Conservation (phyloP, 192 early-diverging fungal species). For the Backusella morwellensis region DNA sequence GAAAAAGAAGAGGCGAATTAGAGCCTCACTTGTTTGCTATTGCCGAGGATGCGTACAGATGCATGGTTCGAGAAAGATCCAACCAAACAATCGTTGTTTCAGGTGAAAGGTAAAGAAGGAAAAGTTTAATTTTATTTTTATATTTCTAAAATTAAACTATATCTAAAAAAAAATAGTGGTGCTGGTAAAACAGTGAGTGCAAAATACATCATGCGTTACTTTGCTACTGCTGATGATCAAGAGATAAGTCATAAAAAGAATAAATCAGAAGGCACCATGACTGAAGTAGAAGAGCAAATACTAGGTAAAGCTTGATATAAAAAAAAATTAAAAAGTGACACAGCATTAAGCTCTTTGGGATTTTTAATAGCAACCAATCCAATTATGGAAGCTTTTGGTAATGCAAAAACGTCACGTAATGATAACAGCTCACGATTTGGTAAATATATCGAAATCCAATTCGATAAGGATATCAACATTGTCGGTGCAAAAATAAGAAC, state of each 20-base stretch:
- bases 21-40: slow-evolving; percentile 99
- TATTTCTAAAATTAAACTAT: slow-evolving; percentile 3
- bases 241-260: slow-evolving; percentile 44
- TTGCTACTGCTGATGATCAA: slow-evolving; percentile 78
- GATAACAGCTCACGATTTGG: slow-evolving; percentile 98
- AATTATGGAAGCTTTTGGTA: slow-evolving; percentile 99
- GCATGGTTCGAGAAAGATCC: slow-evolving; percentile 86
- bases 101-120: slow-evolving; percentile 78
- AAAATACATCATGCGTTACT: slow-evolving; percentile 98
- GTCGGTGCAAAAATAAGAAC: slow-evolving; percentile 94
- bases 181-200: slow-evolving; percentile 98
- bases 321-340: not conserved
- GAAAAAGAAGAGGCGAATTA: slow-evolving; percentile 87
- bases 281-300: slow-evolving; percentile 78
- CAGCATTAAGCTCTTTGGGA: not conserved
- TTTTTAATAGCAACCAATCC: slow-evolving; percentile 83
- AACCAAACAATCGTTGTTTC: slow-evolving; percentile 99
- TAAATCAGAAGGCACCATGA: slow-evolving; percentile 54
- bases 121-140: not conserved
- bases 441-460: slow-evolving; percentile 97
- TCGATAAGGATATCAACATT: slow-evolving; percentile 81
- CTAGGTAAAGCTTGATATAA: slow-evolving; percentile 40
- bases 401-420: slow-evolving; percentile 98
- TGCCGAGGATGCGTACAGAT: slow-evolving; percentile 95
- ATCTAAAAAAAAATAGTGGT: slow-evolving; percentile 47